Conservation (phyloP, 1,284 basidiomycete genomes). For the Tilletia walkeri region DNA sequence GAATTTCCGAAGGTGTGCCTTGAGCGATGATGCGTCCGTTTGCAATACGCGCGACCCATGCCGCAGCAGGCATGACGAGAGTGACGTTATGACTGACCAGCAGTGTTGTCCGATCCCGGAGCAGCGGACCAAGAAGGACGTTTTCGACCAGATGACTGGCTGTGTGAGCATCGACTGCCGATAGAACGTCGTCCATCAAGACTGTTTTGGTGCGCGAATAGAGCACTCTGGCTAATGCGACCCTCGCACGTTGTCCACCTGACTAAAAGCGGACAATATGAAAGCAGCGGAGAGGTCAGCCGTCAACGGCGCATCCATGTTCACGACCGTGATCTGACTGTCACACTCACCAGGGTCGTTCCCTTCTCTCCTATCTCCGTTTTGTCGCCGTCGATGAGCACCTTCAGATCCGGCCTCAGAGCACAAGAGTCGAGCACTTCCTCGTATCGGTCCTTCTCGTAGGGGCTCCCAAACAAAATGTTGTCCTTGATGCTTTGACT, state of each 20-base stretch:
- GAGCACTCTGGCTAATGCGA: slow-evolving; percentile 47
- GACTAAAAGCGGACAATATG: slow-evolving; percentile 17
- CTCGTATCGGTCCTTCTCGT: slow-evolving; percentile 39
- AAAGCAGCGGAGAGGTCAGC: no score
- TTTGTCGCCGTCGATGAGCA: slow-evolving; percentile 44
- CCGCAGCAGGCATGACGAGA: slow-evolving; percentile 30
- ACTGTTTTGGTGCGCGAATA: slow-evolving; percentile 43
- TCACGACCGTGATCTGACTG: no score
- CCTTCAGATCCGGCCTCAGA: slow-evolving; percentile 36
- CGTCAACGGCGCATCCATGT: no score
- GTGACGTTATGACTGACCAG: slow-evolving; percentile 67
- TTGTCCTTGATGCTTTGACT: slow-evolving; percentile 41
- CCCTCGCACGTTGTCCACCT: slow-evolving; percentile 48
- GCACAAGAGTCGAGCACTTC: slow-evolving; percentile 39
- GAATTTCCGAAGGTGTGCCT: slow-evolving; percentile 33
- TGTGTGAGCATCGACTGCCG: slow-evolving; percentile 64
- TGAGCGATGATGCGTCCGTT: slow-evolving; percentile 24
- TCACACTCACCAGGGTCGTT: slow-evolving; percentile 28
- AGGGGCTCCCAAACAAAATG: slow-evolving; percentile 42
- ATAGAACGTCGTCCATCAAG: slow-evolving; percentile 50
- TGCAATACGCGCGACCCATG: slow-evolving; percentile 41
- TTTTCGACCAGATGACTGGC: slow-evolving; percentile 60
- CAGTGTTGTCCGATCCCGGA: slow-evolving; percentile 66
- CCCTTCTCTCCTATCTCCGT: slow-evolving; percentile 47
- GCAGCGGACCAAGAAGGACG: slow-evolving; percentile 29